phyloP scores from a whole-genome alignment of 1,284 basidiomycete species.

The Gomphus bonarii region DNA sequence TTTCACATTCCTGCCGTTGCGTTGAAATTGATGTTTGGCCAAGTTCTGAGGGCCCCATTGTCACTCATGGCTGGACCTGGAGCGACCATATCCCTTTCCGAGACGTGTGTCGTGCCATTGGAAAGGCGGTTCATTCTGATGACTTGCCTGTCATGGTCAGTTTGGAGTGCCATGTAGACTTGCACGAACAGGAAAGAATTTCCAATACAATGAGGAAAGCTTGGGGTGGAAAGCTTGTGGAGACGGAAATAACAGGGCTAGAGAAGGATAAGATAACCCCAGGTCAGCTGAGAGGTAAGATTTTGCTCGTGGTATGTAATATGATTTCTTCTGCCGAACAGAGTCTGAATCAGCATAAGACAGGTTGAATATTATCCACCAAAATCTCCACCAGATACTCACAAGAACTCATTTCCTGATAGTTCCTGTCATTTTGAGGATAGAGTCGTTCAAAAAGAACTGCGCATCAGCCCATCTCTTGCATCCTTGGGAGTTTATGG shows the following conservation, averaged over 20 bases:
- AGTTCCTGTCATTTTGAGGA: background rate
- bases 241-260: conserved; percentile 25
- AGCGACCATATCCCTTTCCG: conserved; percentile 38
- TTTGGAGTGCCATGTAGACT: conserved; percentile 51
- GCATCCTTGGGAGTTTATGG: conserved; percentile 44
- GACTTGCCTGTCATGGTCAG: conserved; percentile 54
- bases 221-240: conserved; percentile 47
- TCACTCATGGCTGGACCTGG: conserved; percentile 52
- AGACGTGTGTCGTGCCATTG: conserved; percentile 43
- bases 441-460: conserved; percentile 13
- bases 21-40: conserved; percentile 69
- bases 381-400: background rate
- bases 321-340: background rate
- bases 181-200: conserved; percentile 39
- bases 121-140: conserved; percentile 26
- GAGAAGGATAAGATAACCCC: conserved; percentile 31
- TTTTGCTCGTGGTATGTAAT: conserved; percentile 45
- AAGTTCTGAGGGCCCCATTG: conserved; percentile 36
- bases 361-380: conserved; percentile 48
- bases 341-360: background rate
- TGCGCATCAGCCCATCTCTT: conserved; percentile 36
- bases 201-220: conserved; percentile 43
- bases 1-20: conserved; percentile 43
- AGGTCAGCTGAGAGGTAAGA: conserved; percentile 37
- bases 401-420: background rate